These are phyloP conservation scores for Colletotrichum liaoningense DNA, from an alignment of 2,329 filamentous ascomycete genomes.

Conservation along the genomic window DNA sequence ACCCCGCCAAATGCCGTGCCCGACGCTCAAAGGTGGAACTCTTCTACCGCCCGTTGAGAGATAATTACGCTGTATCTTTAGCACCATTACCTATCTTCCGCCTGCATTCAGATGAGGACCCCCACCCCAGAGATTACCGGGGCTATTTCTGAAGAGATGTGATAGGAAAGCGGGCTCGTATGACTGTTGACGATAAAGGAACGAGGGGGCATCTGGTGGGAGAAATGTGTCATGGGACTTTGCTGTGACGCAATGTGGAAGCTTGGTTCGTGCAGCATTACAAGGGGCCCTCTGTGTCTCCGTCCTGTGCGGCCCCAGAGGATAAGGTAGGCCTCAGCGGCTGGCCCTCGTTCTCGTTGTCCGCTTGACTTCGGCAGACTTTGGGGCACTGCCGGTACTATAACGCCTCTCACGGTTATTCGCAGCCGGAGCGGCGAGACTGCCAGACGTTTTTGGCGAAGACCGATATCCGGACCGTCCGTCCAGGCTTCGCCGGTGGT, in stretches of 20 bases:
- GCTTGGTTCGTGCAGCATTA: not conserved
- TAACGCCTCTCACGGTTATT: slow-evolving; percentile 24
- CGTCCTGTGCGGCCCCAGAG: not conserved
- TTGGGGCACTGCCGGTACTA: slow-evolving; percentile 7
- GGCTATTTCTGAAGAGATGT: not conserved
- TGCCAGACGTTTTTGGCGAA: slow-evolving; percentile 14
- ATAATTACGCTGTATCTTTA: slow-evolving; percentile 9
- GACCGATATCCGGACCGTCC: not conserved
- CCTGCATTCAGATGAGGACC: not conserved
- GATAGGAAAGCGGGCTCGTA: slow-evolving; percentile 8
- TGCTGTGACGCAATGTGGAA: slow-evolving; percentile 1
- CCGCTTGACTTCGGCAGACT: slow-evolving; percentile 23
- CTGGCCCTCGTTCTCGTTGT: slow-evolving; percentile 17
- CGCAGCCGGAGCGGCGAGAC: not conserved
- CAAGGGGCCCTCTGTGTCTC: not conserved
- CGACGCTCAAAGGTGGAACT: slow-evolving; percentile 28
- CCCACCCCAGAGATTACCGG: slow-evolving; percentile 1
- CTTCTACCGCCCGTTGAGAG: slow-evolving; percentile 18
- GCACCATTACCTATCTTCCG: slow-evolving; percentile 1
- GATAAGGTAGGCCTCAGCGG: slow-evolving; percentile 14
- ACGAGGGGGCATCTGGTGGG: not conserved
- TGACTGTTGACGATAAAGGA: slow-evolving; percentile 1
- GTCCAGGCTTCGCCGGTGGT: slow-evolving; percentile 19
- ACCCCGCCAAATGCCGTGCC: slow-evolving; percentile 35
- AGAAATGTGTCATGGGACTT: slow-evolving; percentile 1